Evolutionary conservation across 2,329 filamentous ascomycete species (phyloP).

Genomic region (Colletotrichum endophyticum): DNA sequence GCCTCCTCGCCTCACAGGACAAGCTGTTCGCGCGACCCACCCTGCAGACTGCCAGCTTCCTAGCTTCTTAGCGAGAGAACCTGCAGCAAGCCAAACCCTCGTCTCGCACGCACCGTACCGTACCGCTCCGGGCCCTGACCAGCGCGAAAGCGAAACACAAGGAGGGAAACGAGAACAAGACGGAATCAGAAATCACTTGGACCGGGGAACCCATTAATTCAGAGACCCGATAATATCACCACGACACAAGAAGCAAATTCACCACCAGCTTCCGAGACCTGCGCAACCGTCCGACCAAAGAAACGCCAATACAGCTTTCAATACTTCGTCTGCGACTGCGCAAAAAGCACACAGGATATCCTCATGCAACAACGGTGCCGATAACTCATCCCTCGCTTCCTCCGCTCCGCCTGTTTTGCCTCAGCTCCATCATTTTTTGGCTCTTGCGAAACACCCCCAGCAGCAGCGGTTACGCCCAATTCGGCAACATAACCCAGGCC

Average conservation of each 20-base stretch:
- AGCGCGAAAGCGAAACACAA: neutral
- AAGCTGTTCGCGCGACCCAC: conserved; percentile 3
- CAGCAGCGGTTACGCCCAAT: conserved; percentile 40
- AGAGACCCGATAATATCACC: conserved; percentile 19
- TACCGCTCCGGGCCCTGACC: neutral
- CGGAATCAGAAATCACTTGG: neutral
- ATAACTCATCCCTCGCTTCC: conserved; percentile 29
- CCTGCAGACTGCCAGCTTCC: conserved; percentile 9
- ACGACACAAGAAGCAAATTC: neutral
- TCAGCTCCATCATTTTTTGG: conserved; percentile 19
- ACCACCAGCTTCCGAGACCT: conserved; percentile 21
- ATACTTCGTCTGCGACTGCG: conserved; percentile 3
- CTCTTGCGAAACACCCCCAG: conserved; percentile 32
- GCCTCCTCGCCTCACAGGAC: neutral
- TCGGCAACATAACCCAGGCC: conserved; percentile 31
- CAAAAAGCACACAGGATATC: conserved; percentile 5
- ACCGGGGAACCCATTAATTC: neutral
- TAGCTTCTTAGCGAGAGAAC: conserved; percentile 7
- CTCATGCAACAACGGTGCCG: conserved; percentile 21
- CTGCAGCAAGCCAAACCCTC: conserved; percentile 15
- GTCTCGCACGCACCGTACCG: neutral
- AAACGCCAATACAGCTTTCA: neutral
- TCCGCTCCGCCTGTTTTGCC: conserved; percentile 25
- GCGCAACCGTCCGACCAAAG: conserved; percentile 16
- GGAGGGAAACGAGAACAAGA: neutral